Base-by-base conservation (phyloP, 2,329 filamentous ascomycete genomes). In the Exserohilum turcica region DNA sequence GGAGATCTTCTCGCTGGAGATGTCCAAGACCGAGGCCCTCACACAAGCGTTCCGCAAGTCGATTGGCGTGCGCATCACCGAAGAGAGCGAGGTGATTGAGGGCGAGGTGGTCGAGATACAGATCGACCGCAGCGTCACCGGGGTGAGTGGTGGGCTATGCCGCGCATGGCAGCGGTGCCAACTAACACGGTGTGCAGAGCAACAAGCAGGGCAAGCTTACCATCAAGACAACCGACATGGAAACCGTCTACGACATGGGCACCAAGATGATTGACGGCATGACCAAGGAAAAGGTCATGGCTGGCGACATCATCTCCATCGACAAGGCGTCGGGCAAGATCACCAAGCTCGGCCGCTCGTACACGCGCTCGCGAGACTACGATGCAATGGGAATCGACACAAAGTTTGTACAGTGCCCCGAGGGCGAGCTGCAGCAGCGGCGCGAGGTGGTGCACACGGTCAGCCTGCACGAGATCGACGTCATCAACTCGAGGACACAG, bases 191-290 rank as follows among this genome's bases (percentile, higher is more conserved):
- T 43, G 29, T 16, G 36, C 50, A 84, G 82, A 91, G 90, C 64
- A 95, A 94, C 70, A 99, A 97, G 82, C 93, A 97, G 82, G 94
- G 94, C 70, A 99, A 99, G 78, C 87, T 99, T 61, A 99, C 94
- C 16, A 96, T 99, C 80, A 99, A 99, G 80, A 99, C 94, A 9
- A 97, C 93, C 53, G 94, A 99, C 76, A 99, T 99, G 94, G 94
- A 99, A 78, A 96, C 94, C 10, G 90, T 99, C 63, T 99, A 97
- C 79, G 94, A 99, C 71, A 97, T 99, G 92, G 94, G 94, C 61
- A 93, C 90, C 64, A 97, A 97, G 79, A 97, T 99, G 94, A 99
- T 99, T 64, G 94, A 99, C 73, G 92, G 92, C 61, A 97, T 99
- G 92, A 97, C 92, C 64, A 97, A 97, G 78, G 94, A 99, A 80